Evolutionary conservation across 2,329 filamentous ascomycete species (phyloP).

Genomic region (Aureobasidium sp.): DNA sequence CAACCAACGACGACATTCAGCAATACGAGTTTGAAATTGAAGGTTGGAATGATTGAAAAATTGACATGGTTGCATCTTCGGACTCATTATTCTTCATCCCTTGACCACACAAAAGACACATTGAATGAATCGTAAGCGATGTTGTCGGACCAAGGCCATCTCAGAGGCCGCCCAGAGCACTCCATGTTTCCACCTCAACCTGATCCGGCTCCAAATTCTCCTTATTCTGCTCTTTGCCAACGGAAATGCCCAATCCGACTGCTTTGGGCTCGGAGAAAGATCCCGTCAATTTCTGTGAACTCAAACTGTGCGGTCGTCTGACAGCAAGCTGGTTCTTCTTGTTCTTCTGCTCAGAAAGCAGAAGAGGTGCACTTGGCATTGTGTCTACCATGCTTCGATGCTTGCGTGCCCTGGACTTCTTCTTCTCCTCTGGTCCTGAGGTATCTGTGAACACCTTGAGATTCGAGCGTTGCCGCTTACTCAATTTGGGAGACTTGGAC

Average conservation of each 20-base stretch:
- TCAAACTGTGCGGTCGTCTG: neutral
- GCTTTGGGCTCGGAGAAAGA: neutral
- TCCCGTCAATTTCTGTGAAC: neutral
- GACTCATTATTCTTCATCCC: neutral
- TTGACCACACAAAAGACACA: neutral
- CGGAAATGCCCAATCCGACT: neutral
- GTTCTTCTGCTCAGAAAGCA: neutral
- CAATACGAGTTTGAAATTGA: constrained; percentile 48
- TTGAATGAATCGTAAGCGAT: neutral
- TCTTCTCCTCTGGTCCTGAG: neutral
- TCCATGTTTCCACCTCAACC: neutral
- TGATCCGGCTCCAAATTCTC: constrained; percentile 15
- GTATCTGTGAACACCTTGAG: neutral
- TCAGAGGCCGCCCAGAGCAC: neutral
- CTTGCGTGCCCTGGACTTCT: neutral
- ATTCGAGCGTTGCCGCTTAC: neutral
- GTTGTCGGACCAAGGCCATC: neutral
- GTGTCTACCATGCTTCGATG: neutral
- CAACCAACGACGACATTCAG: constrained; percentile 39
- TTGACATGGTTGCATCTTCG: neutral
- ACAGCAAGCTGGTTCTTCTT: neutral
- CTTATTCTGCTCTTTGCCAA: neutral
- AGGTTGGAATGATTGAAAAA: constrained; percentile 25
- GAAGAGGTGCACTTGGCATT: neutral
- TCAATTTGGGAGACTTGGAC: neutral